phyloP scores from a whole-genome alignment of 768 basidiomycete species.

The Tulasnella sp. region DNA sequence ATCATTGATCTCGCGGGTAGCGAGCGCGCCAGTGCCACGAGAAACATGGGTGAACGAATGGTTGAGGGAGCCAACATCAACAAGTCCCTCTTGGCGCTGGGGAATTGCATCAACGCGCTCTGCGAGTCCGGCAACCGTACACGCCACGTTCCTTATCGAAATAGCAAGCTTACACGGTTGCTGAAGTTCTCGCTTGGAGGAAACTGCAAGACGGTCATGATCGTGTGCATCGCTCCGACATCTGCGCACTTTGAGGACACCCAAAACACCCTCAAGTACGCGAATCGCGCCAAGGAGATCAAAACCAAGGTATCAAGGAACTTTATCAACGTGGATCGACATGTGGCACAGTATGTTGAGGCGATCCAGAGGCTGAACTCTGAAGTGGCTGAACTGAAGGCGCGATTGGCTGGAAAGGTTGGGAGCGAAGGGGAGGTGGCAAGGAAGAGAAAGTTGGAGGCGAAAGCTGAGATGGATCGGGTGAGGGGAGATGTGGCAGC shows the following conservation, averaged over 20 bases:
- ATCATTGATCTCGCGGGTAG: slow-evolving; percentile 98
- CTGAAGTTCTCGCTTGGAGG: slow-evolving; percentile 97
- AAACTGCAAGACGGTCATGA: slow-evolving; percentile 99
- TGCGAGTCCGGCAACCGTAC: slow-evolving; percentile 84
- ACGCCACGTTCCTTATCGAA: slow-evolving; percentile 91
- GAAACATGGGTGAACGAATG: slow-evolving; percentile 97
- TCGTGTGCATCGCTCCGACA: slow-evolving; percentile 93
- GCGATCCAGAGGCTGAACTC: slow-evolving; percentile 81
- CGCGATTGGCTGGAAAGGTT: slow-evolving; percentile 66
- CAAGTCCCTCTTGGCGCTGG: slow-evolving; percentile 91
- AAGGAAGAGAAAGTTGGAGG: slow-evolving; percentile 60
- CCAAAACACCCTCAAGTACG: slow-evolving; percentile 94
- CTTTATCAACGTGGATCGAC: slow-evolving; percentile 86
- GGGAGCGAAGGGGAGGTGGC: slow-evolving; percentile 50
- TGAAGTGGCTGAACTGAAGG: slow-evolving; percentile 78
- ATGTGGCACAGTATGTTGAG: slow-evolving; percentile 91
- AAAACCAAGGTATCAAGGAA: slow-evolving; percentile 93
- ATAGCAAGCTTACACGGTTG: slow-evolving; percentile 94
- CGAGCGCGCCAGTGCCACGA: slow-evolving; percentile 91
- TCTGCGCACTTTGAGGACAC: slow-evolving; percentile 97
- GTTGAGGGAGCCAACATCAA: slow-evolving; percentile 99
- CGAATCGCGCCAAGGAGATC: slow-evolving; percentile 95
- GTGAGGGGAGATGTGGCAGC: slow-evolving; percentile 60
- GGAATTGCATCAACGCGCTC: slow-evolving; percentile 97
- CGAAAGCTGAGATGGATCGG: slow-evolving; percentile 59